Conservation (phyloP, 1,139 yeast genomes). For the Debaryomyces fabryi region DNA sequence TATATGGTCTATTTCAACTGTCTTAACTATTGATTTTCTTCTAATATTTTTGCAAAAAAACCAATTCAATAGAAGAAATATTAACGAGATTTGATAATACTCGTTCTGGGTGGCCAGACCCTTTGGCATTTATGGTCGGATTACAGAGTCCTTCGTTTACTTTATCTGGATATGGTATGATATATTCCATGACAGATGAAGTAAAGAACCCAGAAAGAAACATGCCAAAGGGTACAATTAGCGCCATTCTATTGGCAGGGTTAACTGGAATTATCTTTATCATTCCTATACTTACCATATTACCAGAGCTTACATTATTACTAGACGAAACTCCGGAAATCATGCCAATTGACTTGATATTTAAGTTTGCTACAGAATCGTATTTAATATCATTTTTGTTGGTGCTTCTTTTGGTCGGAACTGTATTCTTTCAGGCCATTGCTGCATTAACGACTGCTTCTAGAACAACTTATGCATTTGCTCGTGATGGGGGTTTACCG, state of each 20-base stretch:
- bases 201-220: constrained; percentile 73
- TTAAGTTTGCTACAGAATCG: constrained; percentile 70
- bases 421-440: constrained; percentile 74
- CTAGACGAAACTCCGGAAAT: constrained; percentile 65
- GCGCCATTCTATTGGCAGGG: constrained; percentile 65
- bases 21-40: constrained; percentile 66
- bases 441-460: constrained; percentile 86
- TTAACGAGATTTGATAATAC: constrained; percentile 71
- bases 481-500: constrained; percentile 88
- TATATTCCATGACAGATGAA: constrained; percentile 82
- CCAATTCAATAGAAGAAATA: constrained; percentile 61
- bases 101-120: constrained; percentile 72
- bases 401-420: constrained; percentile 67
- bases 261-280: constrained; percentile 72
- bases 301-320: constrained; percentile 62
- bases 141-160: constrained; percentile 80
- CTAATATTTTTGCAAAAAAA: constrained; percentile 63
- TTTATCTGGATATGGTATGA: constrained; percentile 79
- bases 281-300: constrained; percentile 67
- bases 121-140: constrained; percentile 70
- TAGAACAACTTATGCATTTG: constrained; percentile 82
- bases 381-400: constrained; percentile 67
- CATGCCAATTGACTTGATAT: constrained; percentile 66
- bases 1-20: constrained; percentile 73
- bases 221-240: constrained; percentile 76